A percentile compares a stretch with the other conserved stretches of the same genome.
phyloP scores from a whole-genome alignment of 2,329 filamentous ascomycete species.

The Xylaria sp. region DNA sequence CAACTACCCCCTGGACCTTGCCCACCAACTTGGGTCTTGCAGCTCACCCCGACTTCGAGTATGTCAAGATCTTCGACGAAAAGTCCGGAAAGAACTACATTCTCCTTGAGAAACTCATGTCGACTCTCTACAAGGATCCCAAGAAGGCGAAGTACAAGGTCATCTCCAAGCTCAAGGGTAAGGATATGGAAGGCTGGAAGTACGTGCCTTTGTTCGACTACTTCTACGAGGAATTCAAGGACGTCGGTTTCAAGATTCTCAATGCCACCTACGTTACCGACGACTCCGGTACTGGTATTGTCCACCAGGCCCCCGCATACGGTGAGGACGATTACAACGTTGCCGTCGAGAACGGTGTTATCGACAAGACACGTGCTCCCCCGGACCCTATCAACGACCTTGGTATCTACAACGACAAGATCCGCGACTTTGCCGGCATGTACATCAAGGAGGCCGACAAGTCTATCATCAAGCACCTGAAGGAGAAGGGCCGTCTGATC shows the following conservation, averaged over 20 bases:
- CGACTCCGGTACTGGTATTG: slow-evolving; percentile 87
- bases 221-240: slow-evolving; percentile 84
- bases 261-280: slow-evolving; percentile 83
- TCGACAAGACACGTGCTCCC: slow-evolving; percentile 70
- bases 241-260: slow-evolving; percentile 73
- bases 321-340: slow-evolving; percentile 95
- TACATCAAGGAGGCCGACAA: slow-evolving; percentile 92
- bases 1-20: slow-evolving; percentile 80
- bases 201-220: slow-evolving; percentile 88
- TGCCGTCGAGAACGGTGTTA: slow-evolving; percentile 68
- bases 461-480: slow-evolving; percentile 84
- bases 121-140: slow-evolving; percentile 84
- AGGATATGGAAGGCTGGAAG: slow-evolving; percentile 80
- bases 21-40: slow-evolving; percentile 76
- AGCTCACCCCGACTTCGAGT: slow-evolving; percentile 77
- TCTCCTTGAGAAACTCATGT: slow-evolving; percentile 73
- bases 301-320: slow-evolving; percentile 89
- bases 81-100: slow-evolving; percentile 78
- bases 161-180: slow-evolving; percentile 72
- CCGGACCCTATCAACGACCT: slow-evolving; percentile 86
- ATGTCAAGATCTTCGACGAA: slow-evolving; percentile 80
- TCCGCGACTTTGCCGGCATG: slow-evolving; percentile 76
- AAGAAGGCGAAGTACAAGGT: slow-evolving; percentile 94
- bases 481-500: slow-evolving; percentile 67
- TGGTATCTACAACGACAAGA: slow-evolving; percentile 70